Evolutionary conservation across 2,329 filamentous ascomycete species (phyloP).

Genomic region (Fusarium sacchari): DNA sequence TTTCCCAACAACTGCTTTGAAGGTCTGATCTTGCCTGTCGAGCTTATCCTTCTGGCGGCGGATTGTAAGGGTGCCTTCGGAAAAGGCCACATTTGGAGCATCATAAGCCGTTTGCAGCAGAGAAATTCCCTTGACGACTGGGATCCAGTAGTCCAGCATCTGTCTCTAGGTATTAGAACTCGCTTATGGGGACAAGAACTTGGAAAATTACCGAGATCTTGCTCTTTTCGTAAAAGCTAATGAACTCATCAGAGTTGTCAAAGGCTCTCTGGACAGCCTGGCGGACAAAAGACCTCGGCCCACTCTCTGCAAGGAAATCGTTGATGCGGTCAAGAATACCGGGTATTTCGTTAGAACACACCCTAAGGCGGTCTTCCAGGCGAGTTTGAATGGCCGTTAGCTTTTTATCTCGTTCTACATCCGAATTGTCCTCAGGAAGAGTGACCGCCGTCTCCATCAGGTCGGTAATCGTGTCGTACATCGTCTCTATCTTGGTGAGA

Average conservation of each 20-base stretch:
- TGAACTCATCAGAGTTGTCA: too few species aligned
- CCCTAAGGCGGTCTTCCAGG: not conserved
- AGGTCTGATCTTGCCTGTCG: fast-evolving
- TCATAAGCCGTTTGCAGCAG: not conserved
- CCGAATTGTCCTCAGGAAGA: fast-evolving
- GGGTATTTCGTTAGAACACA: not conserved
- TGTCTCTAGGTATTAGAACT: not conserved
- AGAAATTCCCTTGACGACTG: not conserved
- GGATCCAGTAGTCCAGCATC: not conserved
- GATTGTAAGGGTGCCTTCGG: not conserved
- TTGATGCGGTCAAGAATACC: not conserved
- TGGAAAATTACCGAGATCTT: not conserved
- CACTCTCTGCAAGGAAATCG: not conserved
- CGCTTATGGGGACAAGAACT: fast-evolving
- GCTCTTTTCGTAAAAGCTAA: not conserved
- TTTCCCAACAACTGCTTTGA: not conserved
- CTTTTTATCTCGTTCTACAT: not conserved
- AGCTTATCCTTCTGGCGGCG: not conserved
- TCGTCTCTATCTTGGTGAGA: not conserved
- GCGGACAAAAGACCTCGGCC: not conserved
- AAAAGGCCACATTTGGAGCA: not conserved
- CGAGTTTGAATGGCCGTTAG: not conserved
- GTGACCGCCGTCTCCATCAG: not conserved
- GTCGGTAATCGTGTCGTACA: not conserved
- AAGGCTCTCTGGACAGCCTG: not conserved